Evolutionary conservation across 352 stramenopile species (phyloP), one percentile per base, ranked within the genome.

Genomic region (Pythium chondricola): DNA sequence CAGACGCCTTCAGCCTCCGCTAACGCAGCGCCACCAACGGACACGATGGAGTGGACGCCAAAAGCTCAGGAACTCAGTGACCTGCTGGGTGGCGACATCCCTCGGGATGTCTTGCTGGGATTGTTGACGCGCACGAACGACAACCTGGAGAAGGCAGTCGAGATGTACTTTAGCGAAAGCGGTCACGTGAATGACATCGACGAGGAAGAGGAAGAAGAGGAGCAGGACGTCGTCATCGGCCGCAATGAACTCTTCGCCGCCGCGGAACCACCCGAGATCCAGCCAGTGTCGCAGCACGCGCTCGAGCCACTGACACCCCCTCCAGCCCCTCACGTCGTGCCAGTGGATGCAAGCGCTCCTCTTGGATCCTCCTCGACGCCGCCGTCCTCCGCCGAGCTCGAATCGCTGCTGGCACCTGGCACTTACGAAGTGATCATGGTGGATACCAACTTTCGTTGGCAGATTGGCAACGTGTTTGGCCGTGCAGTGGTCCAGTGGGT

Each of bases 401-500:
- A 89, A 22, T 65, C 62, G 18, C 40, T 91, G 41, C 63, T 74
- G 45, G 67, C 65, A 26, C 76, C 71, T 29, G 80, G 71, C 17
- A 89, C 75, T 30, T 94, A 91, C 52, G 80, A 94, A 53, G 79
- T 89, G 22, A 68, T 83, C n/a, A 83, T 92, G 65, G 61, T 68
- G 18, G 84, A 82, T 41, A 71, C 62, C 35, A 75, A 86, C 32
- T 81, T 92, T 24, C 63, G 69, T 52, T 94, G 83, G 83, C 76
- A 88, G 52, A 92, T 94, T 37, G 78, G 78, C 27, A 88, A 75
- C 29, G 79, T 94, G 3, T 90, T 92, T 64, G 83, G 80, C 9
- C 83, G 83, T 16, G 76, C 78, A 1, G 83, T 94, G 13, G 83
- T 94, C 17, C 78, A 92, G 44, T 69, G 71, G 56, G 83, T 94